Evolutionary conservation across 1,284 basidiomycete species (phyloP).

Genomic region (Ustilago curta): DNA sequence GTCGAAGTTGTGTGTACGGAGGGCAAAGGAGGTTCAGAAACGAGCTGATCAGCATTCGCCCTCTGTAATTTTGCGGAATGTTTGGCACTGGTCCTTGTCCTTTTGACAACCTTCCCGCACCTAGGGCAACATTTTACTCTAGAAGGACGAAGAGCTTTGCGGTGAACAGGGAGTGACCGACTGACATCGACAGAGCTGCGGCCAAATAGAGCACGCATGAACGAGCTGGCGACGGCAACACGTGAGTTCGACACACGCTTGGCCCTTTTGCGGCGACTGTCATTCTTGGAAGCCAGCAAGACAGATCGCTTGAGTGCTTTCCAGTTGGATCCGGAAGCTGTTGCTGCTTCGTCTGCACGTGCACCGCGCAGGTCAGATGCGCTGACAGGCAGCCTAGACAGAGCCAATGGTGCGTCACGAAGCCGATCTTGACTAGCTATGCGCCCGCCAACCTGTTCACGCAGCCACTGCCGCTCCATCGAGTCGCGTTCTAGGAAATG

Average conservation of each 20-base stretch:
- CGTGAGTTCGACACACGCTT: background rate
- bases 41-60: constrained; percentile 22
- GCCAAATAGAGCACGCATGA: constrained; percentile 28
- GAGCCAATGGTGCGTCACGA: constrained; percentile 12
- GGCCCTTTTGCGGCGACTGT: background rate
- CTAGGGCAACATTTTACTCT: constrained; percentile 16
- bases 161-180: background rate
- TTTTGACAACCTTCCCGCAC: constrained; percentile 34
- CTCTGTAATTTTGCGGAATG: background rate
- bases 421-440: constrained; percentile 70
- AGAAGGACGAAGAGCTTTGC: too few relatives aligned
- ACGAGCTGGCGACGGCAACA: constrained; percentile 8
- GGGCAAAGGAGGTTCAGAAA: constrained; percentile 18
- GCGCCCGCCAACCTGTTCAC: constrained; percentile 56
- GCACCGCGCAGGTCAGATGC: background rate
- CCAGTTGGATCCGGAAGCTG: constrained; percentile 7
- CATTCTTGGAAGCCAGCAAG: too few relatives aligned
- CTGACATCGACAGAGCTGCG: background rate
- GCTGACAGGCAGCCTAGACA: background rate
- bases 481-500: constrained; percentile 43
- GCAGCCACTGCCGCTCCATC: constrained; percentile 47
- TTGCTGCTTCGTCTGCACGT: background rate
- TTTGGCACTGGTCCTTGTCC: background rate
- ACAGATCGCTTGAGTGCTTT: constrained; percentile 24
- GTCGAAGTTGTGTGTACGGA: constrained; percentile 6